Conservation (phyloP, 345 rosid genomes). For the Eucalyptus paniculata region DNA sequence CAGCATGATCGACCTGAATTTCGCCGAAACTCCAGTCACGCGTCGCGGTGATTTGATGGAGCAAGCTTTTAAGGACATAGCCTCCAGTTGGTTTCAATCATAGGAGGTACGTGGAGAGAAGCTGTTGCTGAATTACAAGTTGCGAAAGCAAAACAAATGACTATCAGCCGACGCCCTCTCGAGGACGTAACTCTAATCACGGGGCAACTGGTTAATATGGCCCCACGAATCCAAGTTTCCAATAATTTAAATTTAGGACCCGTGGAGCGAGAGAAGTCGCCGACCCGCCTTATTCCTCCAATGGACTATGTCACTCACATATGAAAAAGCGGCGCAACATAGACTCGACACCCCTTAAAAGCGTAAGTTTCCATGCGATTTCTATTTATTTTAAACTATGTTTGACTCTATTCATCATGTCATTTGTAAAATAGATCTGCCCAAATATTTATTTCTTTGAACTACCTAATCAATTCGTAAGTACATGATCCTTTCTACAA, state of each 20-base stretch:
- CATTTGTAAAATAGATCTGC: background rate
- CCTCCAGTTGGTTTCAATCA: background rate
- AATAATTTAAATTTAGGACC: background rate
- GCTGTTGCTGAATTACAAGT: background rate
- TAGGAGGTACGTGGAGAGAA: background rate
- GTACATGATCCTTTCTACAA: background rate
- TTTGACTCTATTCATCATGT: background rate
- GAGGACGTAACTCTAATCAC: background rate
- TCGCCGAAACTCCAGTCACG: slow-evolving; percentile 27
- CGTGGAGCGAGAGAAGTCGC: background rate
- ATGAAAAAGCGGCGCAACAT: background rate
- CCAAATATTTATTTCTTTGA: background rate
- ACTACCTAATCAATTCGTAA: background rate
- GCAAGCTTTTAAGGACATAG: background rate
- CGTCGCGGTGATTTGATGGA: background rate
- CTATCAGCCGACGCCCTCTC: background rate
- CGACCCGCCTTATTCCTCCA: background rate
- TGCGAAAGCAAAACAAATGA: background rate
- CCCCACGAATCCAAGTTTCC: background rate
- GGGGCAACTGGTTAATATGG: background rate
- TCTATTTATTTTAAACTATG: background rate
- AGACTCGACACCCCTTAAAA: background rate
- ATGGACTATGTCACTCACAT: background rate
- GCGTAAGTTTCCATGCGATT: background rate
- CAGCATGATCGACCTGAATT: slow-evolving; percentile 24